These are phyloP conservation scores for Baorangia bicolor DNA, from an alignment of 768 basidiomycete species.

Conservation along the genomic window DNA sequence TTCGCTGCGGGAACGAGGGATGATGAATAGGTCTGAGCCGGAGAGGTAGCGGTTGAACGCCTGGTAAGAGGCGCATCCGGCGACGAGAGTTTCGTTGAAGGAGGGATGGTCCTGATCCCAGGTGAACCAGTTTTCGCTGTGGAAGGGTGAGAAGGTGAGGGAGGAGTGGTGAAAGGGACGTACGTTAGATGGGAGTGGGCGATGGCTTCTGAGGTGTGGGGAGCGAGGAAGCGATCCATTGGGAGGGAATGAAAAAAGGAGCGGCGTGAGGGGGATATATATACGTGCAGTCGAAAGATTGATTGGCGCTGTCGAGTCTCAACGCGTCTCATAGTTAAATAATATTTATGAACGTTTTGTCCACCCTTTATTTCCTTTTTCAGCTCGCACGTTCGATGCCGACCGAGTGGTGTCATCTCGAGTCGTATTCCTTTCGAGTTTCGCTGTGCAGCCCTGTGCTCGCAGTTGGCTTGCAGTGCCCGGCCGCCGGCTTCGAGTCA, in stretches of 20 bases:
- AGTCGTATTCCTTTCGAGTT: no score
- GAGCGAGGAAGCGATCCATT: slow-evolving; percentile 77
- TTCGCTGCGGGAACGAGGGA: slow-evolving; percentile 62
- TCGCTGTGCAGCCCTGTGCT: not conserved
- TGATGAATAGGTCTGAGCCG: slow-evolving; percentile 68
- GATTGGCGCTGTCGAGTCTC: slow-evolving; percentile 12
- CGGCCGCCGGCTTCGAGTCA: no score
- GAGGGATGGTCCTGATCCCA: slow-evolving; percentile 74
- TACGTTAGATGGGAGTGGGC: slow-evolving; percentile 71
- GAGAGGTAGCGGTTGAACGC: slow-evolving; percentile 73
- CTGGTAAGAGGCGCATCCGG: slow-evolving; percentile 77
- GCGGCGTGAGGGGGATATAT: slow-evolving; percentile 1
- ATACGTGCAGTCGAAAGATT: not conserved
- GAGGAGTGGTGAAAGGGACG: slow-evolving; percentile 19
- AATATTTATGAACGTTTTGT: slow-evolving; percentile 25
- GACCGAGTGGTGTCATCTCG: not conserved
- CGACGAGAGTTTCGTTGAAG: slow-evolving; percentile 70
- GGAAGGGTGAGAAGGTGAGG: slow-evolving; percentile 16
- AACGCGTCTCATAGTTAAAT: no score
- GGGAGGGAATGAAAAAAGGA: not conserved
- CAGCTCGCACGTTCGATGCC: slow-evolving; percentile 28
- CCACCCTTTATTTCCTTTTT: slow-evolving; percentile 17
- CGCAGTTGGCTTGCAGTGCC: no score
- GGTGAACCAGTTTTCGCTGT: slow-evolving; percentile 62
- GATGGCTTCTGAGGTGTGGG: slow-evolving; percentile 69